Percentiles rank a stretch among this genome's conserved stretches.
Conservation (phyloP, 2,329 filamentous ascomycete species). For the Penicillium capsulatum region DNA sequence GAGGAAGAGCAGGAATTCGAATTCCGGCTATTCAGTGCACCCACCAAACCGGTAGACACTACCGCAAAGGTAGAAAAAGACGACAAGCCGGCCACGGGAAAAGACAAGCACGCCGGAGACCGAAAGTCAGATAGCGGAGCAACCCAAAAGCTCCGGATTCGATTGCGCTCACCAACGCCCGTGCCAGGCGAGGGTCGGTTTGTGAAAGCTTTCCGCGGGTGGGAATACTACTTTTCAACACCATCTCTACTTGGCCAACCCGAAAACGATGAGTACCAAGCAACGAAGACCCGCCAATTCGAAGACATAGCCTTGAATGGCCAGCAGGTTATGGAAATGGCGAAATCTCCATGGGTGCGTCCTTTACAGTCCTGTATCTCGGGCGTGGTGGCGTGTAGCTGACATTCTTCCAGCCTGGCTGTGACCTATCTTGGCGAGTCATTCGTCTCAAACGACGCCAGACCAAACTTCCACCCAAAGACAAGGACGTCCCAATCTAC, state of each 20-base stretch:
- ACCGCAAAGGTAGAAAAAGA: constrained; percentile 2
- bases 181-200: constrained; percentile 34
- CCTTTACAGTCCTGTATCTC: too few species aligned
- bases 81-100: background rate
- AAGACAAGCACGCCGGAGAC: background rate
- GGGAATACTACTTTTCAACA: constrained; percentile 41
- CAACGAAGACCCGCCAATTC: constrained; percentile 28
- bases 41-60: constrained; percentile 17
- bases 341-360: constrained; percentile 14
- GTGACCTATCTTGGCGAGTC: constrained; percentile 41
- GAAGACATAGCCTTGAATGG: constrained; percentile 38
- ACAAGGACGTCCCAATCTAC: constrained; percentile 23
- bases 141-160: constrained; percentile 38
- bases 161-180: constrained; percentile 39
- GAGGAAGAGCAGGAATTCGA: constrained; percentile 44
- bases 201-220: constrained; percentile 40
- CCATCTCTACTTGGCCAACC: constrained; percentile 24
- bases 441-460: constrained; percentile 35
- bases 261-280: constrained; percentile 12
- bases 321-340: constrained; percentile 29
- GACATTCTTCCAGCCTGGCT: constrained; percentile 33
- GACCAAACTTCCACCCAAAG: constrained; percentile 25
- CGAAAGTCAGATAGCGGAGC: constrained; percentile 3
- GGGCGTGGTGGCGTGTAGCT: constrained; percentile 5
- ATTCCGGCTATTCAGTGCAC: constrained; percentile 40